phyloP scores from a whole-genome alignment of 2,329 filamentous ascomycete species.

The Trichophyton simii region DNA sequence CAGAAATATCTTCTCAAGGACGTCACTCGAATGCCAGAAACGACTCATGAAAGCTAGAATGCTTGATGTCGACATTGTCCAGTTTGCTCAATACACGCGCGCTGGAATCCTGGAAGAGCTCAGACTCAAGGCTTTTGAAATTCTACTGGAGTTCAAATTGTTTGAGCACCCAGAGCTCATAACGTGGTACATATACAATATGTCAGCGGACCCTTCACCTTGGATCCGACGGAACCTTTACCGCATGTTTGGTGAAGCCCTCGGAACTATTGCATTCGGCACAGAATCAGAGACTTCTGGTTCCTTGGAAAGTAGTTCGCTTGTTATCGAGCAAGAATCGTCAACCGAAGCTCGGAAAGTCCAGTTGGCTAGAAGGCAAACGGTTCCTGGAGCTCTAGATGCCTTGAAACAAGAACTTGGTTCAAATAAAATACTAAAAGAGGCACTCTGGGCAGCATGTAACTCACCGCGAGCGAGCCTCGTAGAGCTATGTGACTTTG shows the following conservation, averaged over 20 bases:
- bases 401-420: constrained; percentile 44
- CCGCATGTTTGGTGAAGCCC: constrained; percentile 40
- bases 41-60: constrained; percentile 43
- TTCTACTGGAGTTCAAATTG: constrained; percentile 44
- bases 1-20: constrained; percentile 51
- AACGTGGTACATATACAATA: constrained; percentile 44
- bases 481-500: constrained; percentile 43
- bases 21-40: constrained; percentile 48
- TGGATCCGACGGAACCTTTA: constrained; percentile 44
- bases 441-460: constrained; percentile 46
- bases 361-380: constrained; percentile 43
- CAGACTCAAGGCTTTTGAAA: constrained; percentile 47
- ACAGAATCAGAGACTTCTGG: constrained; percentile 27
- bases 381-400: constrained; percentile 45
- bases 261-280: constrained; percentile 50
- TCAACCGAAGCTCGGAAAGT: constrained; percentile 40
- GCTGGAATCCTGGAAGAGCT: constrained; percentile 49
- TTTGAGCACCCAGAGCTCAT: constrained; percentile 41
- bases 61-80: constrained; percentile 40
- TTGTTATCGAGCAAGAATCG: constrained; percentile 48
- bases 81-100: constrained; percentile 50
- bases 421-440: constrained; percentile 37
- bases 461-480: constrained; percentile 39
- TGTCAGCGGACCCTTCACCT: constrained; percentile 46
- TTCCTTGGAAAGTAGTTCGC: constrained; percentile 24